Evolutionary conservation across 23 red algal species (phyloP).

Genomic region (Gracilariopsis chorda): DNA sequence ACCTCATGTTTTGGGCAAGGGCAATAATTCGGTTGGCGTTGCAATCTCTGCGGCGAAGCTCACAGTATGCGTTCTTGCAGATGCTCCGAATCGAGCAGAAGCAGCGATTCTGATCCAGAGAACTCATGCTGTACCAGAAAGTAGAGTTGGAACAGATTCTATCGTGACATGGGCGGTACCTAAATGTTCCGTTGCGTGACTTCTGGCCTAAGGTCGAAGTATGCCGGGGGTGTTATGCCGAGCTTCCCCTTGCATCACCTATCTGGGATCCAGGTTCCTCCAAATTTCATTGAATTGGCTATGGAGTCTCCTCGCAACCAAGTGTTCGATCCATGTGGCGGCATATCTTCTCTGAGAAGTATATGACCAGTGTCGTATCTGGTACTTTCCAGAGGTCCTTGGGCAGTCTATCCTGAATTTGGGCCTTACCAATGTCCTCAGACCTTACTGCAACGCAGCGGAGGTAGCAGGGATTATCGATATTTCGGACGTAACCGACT

Average conservation of each 20-base stretch:
- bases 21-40: too few species aligned
- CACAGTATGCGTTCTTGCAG: too few species aligned
- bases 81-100: too few species aligned
- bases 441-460: neutral
- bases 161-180: neutral
- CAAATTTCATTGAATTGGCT: neutral
- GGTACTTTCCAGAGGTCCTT: neutral
- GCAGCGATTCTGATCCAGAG: neutral
- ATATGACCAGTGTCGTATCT: neutral
- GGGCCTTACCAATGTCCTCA: neutral
- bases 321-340: neutral
- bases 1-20: too few species aligned
- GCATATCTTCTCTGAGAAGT: neutral
- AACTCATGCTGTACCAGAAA: neutral
- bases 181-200: neutral
- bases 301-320: neutral
- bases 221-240: neutral
- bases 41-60: too few species aligned
- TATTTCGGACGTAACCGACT: neutral
- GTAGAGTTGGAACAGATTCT: neutral
- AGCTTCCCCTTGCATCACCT: neutral
- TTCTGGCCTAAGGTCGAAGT: neutral
- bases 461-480: neutral
- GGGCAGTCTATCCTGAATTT: neutral
- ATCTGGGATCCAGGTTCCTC: neutral